A percentile compares a stretch with the other conserved stretches of the same genome.
Evolutionary conservation across 2,329 filamentous ascomycete species (phyloP).

Genomic region (Talaromyces sp.): DNA sequence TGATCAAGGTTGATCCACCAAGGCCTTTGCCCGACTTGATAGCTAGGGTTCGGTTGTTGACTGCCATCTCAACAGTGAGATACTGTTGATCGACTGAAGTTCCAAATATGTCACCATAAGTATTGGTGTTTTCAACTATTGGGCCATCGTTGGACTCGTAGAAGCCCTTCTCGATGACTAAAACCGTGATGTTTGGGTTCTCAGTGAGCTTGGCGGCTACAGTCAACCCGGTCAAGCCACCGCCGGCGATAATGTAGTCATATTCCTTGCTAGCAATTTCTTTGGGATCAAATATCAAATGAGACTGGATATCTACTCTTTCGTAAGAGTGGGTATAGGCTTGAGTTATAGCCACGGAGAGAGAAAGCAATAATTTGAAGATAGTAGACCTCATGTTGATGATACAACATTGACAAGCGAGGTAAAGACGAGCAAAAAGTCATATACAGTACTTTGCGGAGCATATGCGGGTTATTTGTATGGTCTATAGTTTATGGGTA

Average conservation of each 20-base stretch:
- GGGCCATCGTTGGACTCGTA: constrained; percentile 23
- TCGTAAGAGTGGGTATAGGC: too few species aligned
- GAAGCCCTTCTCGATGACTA: constrained; percentile 27
- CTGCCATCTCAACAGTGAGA: constrained; percentile 12
- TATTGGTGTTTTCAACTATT: constrained; percentile 22
- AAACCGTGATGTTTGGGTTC: constrained; percentile 19
- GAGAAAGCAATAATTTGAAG: too few species aligned
- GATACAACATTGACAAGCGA: too few species aligned
- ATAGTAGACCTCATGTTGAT: too few species aligned
- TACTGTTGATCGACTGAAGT: constrained; percentile 21
- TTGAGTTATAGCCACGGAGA: too few species aligned
- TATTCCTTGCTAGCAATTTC: constrained; percentile 15
- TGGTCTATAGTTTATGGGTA: too few species aligned
- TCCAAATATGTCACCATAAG: constrained; percentile 24
- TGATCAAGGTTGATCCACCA: constrained; percentile 26
- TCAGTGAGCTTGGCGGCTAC: constrained; percentile 32
- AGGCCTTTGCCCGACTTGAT: constrained; percentile 23
- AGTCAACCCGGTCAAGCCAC: constrained; percentile 29
- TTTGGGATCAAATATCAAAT: constrained; percentile 15
- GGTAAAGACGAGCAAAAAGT: too few species aligned
- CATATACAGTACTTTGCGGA: too few species aligned
- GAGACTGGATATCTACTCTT: neutral
- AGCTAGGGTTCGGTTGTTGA: constrained; percentile 18
- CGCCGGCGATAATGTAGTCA: constrained; percentile 32
- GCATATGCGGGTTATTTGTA: too few species aligned